Conservation (phyloP, 805 yeast genomes). For the Jamesozyma rosinii region DNA sequence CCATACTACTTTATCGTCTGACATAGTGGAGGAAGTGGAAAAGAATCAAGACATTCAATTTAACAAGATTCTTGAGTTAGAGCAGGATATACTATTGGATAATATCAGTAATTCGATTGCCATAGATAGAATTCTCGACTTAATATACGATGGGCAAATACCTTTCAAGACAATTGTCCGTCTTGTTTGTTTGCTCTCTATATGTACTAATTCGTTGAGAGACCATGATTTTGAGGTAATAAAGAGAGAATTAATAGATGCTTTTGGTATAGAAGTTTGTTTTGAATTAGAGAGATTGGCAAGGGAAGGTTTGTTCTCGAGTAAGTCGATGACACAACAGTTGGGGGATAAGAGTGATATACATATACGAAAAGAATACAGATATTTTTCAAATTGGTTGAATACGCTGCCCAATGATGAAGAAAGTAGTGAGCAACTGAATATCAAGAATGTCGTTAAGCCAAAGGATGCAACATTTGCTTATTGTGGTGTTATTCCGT, state of each 20-base stretch:
- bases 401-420: conserved; percentile 22
- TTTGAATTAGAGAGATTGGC: conserved; percentile 22
- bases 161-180: conserved; percentile 40
- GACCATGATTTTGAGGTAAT: conserved; percentile 52
- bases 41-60: conserved; percentile 24
- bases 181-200: conserved; percentile 47
- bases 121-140: conserved; percentile 34
- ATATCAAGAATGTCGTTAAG: conserved; percentile 7
- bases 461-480: conserved; percentile 40
- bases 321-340: conserved; percentile 7
- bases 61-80: conserved; percentile 46
- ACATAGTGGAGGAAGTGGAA: conserved; percentile 41
- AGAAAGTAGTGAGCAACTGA: conserved; percentile 7
- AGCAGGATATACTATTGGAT: conserved; percentile 60
- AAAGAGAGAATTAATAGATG: conserved; percentile 46
- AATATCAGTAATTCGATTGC: conserved; percentile 35
- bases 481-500: conserved; percentile 76
- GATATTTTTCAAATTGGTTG: conserved; percentile 18
- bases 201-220: conserved; percentile 59
- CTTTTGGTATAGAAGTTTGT: conserved; percentile 47
- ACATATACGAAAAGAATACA: conserved; percentile 18
- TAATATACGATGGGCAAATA: conserved; percentile 39
- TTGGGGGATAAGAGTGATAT: neutral
- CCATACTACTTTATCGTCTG: conserved; percentile 70
- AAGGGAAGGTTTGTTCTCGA: conserved; percentile 14